Base-by-base conservation (phyloP, 495 filamentous ascomycete genomes). In the Staphylotrichum longicolle region DNA sequence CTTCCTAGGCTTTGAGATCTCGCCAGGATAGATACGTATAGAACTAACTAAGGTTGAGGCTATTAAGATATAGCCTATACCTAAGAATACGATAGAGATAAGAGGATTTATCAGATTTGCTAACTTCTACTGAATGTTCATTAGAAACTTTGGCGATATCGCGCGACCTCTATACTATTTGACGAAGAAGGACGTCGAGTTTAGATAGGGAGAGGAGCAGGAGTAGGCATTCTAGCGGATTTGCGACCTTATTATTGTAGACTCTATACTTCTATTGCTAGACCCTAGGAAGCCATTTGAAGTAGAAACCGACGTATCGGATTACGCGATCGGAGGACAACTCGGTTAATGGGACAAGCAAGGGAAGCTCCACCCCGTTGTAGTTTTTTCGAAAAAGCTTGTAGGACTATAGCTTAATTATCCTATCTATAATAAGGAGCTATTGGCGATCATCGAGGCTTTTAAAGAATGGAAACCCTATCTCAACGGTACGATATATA, bases 91-190 rank as follows among this genome's bases (percentile, higher is more conserved):
- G 12, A 53, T 10, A 7, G 33, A 53, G n/a, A 30, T 53, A 1
- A 35, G 33, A 53, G 50, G 32, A 7, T 53, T 53, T 37, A 53
- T 53, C 30, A 30, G 50, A 34, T 53, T 53, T 14, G 50, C 50
- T 4, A 53, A 53, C 4, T 34, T 53, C 50, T 53, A 53, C 8
- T 4, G 55, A 7, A 58, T 58, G 44, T 58, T 49, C 33, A 58
- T 58, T 15, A 58, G 12, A 10, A 32, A 58, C 55, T 58, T 58
- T 27, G 14, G 44, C 30, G 14, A 40, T 7, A 58, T 49, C 11
- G 55, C 45, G 5, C n/a, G 40, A 49, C 55, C 55, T 9, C 40
- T 58, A 39, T n/a, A 58, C 33, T 32, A 42, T 0, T 12, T 42
- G 5, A 42, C 40, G 5, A 6, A 7, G 5, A 42, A 42, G 5